These are phyloP conservation scores for Pleurozium schreberi DNA, from an alignment of 225 moss, liverwort and hornwort species.

Conservation along the genomic window DNA sequence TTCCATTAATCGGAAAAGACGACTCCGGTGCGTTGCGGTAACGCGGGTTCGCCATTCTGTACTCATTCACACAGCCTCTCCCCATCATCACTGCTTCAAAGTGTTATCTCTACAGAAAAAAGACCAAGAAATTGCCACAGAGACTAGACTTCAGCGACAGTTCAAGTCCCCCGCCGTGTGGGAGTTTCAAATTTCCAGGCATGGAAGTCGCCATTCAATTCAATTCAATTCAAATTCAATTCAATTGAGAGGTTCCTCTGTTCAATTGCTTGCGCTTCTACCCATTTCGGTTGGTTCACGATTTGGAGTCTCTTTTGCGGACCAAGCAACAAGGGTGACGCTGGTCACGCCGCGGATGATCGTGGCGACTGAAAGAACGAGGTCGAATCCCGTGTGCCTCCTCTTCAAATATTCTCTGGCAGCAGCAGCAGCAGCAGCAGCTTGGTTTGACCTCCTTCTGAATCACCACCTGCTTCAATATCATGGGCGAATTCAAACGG, in stretches of 20 bases:
- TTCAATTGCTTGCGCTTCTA: background rate
- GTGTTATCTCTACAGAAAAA: constrained; percentile 8
- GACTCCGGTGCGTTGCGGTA: constrained; percentile 14
- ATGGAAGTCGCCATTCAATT: background rate
- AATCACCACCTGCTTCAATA: background rate
- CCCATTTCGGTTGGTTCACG: background rate
- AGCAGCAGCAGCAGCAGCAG: too few relatives aligned
- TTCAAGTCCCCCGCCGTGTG: background rate
- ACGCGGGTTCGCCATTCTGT: background rate
- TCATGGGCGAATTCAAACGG: background rate
- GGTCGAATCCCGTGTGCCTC: background rate
- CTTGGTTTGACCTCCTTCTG: background rate
- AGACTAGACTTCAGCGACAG: background rate
- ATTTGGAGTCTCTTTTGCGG: background rate
- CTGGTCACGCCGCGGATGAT: background rate
- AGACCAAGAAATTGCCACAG: background rate
- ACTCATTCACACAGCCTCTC: background rate
- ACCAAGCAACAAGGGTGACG: background rate
- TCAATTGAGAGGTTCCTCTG: background rate
- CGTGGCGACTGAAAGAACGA: background rate
- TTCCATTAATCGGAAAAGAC: constrained; percentile 25
- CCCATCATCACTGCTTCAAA: background rate
- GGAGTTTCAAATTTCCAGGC: background rate
- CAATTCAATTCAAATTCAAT: too few relatives aligned
- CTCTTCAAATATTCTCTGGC: background rate